phyloP scores from a whole-genome alignment of 202 grass and related monocot species.

The Hordeum pubiflorum region DNA sequence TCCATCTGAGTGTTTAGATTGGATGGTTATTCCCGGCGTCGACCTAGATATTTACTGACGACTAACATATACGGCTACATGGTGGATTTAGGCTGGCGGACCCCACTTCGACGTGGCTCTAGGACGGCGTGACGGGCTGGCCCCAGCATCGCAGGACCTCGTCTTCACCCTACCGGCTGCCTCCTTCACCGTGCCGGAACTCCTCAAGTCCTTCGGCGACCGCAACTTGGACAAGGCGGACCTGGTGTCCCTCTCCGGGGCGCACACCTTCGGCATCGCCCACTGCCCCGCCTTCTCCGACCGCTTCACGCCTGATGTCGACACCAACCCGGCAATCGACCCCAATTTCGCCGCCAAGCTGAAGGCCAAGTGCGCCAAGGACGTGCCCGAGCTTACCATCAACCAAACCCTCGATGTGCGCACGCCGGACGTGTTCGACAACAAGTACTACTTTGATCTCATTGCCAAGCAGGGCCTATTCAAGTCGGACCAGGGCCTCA shows the following conservation, averaged over 20 bases:
- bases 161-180: slow-evolving; percentile 30
- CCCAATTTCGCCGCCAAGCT: slow-evolving; percentile 25
- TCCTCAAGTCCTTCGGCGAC: neutral
- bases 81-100: slow-evolving; percentile 11
- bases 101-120: slow-evolving; percentile 51
- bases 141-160: neutral
- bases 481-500: slow-evolving; percentile 50
- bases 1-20: too few species aligned
- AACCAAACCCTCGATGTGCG: slow-evolving; percentile 28
- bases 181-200: slow-evolving; percentile 1
- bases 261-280: slow-evolving; percentile 48
- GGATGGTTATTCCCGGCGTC: too few species aligned
- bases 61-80: too few species aligned
- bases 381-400: neutral
- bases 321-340: slow-evolving; percentile 28
- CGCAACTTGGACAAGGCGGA: slow-evolving; percentile 42
- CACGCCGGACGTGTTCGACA: slow-evolving; percentile 52
- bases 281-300: slow-evolving; percentile 44
- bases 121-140: slow-evolving; percentile 37
- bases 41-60: too few species aligned
- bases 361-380: slow-evolving; percentile 35
- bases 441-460: slow-evolving; percentile 66
- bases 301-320: slow-evolving; percentile 12
- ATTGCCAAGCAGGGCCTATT: slow-evolving; percentile 43
- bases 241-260: slow-evolving; percentile 65